These are phyloP conservation scores for Przewalskia tangutica DNA, from an alignment of 257 asterid species.

Conservation along the genomic window DNA sequence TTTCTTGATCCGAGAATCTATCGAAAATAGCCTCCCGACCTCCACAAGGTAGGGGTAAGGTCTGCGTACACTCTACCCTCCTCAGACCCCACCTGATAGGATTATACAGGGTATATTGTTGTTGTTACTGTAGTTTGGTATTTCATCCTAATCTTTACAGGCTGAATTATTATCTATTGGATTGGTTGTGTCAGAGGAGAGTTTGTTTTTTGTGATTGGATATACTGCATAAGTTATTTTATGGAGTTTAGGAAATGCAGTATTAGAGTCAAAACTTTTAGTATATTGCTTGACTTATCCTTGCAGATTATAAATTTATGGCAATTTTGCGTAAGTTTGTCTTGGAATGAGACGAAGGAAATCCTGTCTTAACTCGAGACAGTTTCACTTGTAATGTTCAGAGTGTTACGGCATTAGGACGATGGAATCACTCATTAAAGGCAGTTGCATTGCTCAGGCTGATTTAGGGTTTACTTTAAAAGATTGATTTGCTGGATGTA, in stretches of 20 bases:
- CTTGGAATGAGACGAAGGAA: neutral
- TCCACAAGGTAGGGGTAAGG: too few relatives aligned
- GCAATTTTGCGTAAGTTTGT: neutral
- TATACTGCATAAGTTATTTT: neutral
- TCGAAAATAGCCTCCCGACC: too few relatives aligned
- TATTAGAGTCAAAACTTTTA: neutral
- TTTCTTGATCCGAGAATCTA: too few relatives aligned
- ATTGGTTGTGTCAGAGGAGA: neutral
- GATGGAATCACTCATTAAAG: neutral
- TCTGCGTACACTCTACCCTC: too few relatives aligned
- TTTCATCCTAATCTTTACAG: neutral
- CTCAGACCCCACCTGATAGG: too few relatives aligned
- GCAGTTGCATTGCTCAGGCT: neutral
- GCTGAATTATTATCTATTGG: neutral
- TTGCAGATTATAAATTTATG: neutral
- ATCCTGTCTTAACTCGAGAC: neutral
- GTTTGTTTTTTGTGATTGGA: neutral
- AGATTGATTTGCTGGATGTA: neutral
- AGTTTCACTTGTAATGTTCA: neutral
- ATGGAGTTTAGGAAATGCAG: neutral
- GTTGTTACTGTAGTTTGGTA: neutral
- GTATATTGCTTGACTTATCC: neutral
- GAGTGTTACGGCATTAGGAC: neutral
- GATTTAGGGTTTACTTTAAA: neutral
- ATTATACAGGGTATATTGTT: too few relatives aligned